These are phyloP conservation scores for Dianthus caryophyllus DNA, from an alignment of 148 eudicot genomes.

Conservation along the genomic window DNA sequence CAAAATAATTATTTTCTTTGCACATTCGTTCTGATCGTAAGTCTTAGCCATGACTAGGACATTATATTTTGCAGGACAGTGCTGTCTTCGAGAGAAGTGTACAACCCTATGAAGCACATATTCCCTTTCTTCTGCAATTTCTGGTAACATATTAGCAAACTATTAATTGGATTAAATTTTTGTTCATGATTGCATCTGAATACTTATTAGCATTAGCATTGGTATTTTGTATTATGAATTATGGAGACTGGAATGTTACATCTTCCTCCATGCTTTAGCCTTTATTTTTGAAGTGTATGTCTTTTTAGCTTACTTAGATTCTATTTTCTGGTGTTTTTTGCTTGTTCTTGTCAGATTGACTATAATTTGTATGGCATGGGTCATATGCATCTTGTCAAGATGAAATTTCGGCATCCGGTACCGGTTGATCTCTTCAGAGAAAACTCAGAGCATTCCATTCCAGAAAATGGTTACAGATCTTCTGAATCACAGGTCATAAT, in stretches of 20 bases:
- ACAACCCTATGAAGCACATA: constrained; percentile 96
- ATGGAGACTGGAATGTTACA: background rate
- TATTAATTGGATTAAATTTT: background rate
- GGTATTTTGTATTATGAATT: background rate
- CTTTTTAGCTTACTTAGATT: background rate
- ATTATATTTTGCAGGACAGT: constrained; percentile 54
- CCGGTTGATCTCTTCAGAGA: constrained; percentile 37
- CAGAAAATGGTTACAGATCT: constrained; percentile 26
- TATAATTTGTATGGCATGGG: constrained; percentile 95
- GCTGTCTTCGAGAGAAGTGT: constrained; percentile 62
- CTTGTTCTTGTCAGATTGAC: constrained; percentile 49
- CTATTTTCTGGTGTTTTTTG: constrained; percentile 7
- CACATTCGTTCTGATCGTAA: background rate
- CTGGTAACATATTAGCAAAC: constrained; percentile 39
- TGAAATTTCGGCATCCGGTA: constrained; percentile 77
- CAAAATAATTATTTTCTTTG: background rate
- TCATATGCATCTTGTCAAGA: constrained; percentile 72
- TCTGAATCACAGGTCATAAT: constrained; percentile 50
- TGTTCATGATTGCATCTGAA: background rate
- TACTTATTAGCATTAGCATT: background rate
- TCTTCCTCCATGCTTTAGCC: no score
- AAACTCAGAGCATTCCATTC: constrained; percentile 15
- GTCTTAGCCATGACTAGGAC: constrained; percentile 5
- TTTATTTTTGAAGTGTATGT: background rate
- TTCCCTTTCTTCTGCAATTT: constrained; percentile 93